Base-by-base conservation (phyloP, 2,329 filamentous ascomycete species). In the Penicillium vulpinum region DNA sequence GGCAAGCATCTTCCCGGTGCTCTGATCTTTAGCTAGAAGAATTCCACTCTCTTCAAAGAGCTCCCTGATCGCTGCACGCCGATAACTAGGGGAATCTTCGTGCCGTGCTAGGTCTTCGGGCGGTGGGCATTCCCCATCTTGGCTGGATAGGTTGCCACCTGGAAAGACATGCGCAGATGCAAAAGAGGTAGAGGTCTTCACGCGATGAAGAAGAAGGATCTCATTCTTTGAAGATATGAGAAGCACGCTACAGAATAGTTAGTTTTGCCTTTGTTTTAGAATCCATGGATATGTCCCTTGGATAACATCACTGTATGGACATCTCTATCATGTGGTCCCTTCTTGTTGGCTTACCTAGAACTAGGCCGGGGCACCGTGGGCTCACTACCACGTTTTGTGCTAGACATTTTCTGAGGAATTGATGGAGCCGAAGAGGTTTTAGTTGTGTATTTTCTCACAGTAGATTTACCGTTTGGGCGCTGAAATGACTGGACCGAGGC, bases 31-130 rank as follows among this genome's bases (percentile, higher is more conserved):
- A 4, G 90, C 91, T 3, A 97, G 81, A 26, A 97, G 76, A 52
- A 97, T 91, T 0, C 94, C 94, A 62, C 90, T 92, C 77, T 97
- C 94, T 72, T 99, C 94, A 70, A 97, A 97, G 0, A 91, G 91
- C 78, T 97, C 94, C 7, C 94, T 82, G 24, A 97, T 85, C 0
- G 92, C 94, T 6, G 88, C 92, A 35, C 90, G 75, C n/a, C 92
- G 82, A 70, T 97, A 97, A 3, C 85, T 83, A 0, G 80, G 77
- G 0, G 86, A 86, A 70, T 97, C 92, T 11, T 79, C 73, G 66
- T 97, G 92, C 13, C 88, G 78, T 10, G 75, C 77, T 0, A 78
- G 73, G 28, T 85, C 79, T 16, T 80, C 80, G 0, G 75, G 69
- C 0, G 75, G 74, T 0, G 85, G 80, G 13, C 81, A 77, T 21